A percentile compares a stretch with the other conserved stretches of the same genome.
Evolutionary conservation across 371 early-diverging fungal genomes (phyloP).

Genomic region (Funneliformis caledonium): DNA sequence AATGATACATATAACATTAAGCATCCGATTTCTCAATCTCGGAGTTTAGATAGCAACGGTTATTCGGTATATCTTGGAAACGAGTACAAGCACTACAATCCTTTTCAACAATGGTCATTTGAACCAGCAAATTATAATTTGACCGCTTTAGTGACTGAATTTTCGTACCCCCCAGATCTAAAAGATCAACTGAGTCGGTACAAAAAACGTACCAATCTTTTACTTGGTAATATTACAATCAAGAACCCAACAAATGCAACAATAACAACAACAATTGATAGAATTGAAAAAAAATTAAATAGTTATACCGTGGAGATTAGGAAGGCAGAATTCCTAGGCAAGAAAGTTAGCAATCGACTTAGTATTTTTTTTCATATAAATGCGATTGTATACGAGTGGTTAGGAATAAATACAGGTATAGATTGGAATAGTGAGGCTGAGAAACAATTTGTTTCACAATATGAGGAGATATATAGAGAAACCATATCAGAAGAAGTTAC

Average conservation of each 20-base stretch:
- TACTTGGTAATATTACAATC: neutral
- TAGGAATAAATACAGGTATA: neutral
- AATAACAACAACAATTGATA: neutral
- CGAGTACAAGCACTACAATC: neutral
- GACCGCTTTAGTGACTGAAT: neutral
- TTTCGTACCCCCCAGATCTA: neutral
- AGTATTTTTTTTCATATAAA: neutral
- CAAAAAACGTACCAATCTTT: neutral
- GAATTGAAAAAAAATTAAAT: neutral
- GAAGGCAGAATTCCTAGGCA: neutral
- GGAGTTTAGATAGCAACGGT: neutral
- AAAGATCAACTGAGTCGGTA: neutral
- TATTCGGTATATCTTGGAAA: neutral
- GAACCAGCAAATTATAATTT: neutral
- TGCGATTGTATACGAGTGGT: neutral
- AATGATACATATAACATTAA: neutral
- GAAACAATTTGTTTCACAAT: neutral
- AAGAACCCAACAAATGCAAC: neutral
- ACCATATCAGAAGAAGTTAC: neutral
- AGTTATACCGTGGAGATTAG: neutral
- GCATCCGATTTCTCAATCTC: neutral
- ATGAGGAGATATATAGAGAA: neutral
- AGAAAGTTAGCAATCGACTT: neutral
- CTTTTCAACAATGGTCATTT: neutral
- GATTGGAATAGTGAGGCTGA: neutral